Evolutionary conservation across 1,139 yeast genomes (phyloP), one percentile per base, ranked within the genome.

Genomic region (Magnusiomyces suaveolens): DNA sequence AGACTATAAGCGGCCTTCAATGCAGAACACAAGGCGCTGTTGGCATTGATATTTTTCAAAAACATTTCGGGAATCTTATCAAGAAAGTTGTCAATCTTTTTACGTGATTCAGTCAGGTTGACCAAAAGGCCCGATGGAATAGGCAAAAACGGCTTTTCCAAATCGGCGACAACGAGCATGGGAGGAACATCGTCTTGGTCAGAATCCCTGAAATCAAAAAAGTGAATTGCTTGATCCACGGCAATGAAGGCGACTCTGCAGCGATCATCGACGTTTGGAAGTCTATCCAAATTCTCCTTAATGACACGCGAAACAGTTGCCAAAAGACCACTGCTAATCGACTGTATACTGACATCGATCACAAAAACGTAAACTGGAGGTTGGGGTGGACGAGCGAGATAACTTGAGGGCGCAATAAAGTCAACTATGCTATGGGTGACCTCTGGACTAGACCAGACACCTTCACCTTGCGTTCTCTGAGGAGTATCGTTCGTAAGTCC

Each of bases 381-480:
- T 69, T 89, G 96, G 26, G 98, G 98, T 46, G 96, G 83, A 72
- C 97, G 83, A 46, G 89, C 89, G 80, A 89, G 81, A 72, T 92
- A 92, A 71, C 90, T 97, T 58, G 84, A 83, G 56, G 97, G 96
- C 21, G 98, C 98, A 56, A 89, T 76, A 67, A 89, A 92, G 70
- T 92, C 99, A 57, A 86, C 90, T 51, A 89, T 89, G 3, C 95
- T 80, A 67, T 87, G 81, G 69, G 86, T 87, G 64, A 92, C 77
- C 71, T 92, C 97, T 49, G 79, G 79, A 69, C n/a, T n/a, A n/a
- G n/a, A n/a, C n/a, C n/a, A n/a, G n/a, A n/a, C n/a, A n/a, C n/a
- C n/a, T n/a, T 97, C 80, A 52, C 76, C 71, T 64, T 88, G 95
- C 64, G 87, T 87, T 20, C 83, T 85, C 57, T 81, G 75, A 32